Conservation (phyloP, 106 monocot genomes). For the Phalaenopsis aphrodite region DNA sequence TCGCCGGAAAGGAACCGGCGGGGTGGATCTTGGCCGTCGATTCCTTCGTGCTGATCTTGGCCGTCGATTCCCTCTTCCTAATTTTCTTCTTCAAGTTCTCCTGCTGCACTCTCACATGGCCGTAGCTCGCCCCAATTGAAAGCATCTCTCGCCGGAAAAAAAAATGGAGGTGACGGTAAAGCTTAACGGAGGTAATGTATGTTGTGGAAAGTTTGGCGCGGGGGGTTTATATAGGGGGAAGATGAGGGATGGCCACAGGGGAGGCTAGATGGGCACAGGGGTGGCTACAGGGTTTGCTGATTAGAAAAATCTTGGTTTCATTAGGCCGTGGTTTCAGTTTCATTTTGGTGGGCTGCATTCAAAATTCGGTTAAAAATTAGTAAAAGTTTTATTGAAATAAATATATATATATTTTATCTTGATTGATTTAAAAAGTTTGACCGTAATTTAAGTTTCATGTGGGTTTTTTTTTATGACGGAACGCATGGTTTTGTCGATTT, state of each 20-base stretch:
- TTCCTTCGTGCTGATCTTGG: neutral
- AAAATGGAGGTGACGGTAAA: neutral
- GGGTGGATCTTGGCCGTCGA: neutral
- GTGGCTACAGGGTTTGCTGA: neutral
- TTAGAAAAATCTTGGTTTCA: neutral
- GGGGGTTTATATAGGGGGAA: neutral
- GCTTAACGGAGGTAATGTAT: neutral
- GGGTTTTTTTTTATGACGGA: too few relatives aligned
- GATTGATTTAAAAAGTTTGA: too few relatives aligned
- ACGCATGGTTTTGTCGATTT: too few relatives aligned
- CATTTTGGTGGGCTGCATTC: too few relatives aligned
- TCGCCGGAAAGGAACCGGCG: neutral
- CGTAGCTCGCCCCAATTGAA: conserved; percentile 3
- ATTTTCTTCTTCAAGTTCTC: neutral
- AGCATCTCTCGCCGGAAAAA: neutral
- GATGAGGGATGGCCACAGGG: neutral
- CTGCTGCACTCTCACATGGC: neutral
- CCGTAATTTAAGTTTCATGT: too few relatives aligned
- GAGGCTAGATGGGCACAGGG: neutral
- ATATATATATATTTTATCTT: too few relatives aligned
- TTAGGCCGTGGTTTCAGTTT: too few relatives aligned
- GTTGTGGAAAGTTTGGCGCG: too few relatives aligned
- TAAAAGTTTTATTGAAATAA: too few relatives aligned
- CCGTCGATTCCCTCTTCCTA: neutral
- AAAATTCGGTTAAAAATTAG: too few relatives aligned